Conservation (phyloP, 164 flowering plant genomes). For the Hamamelis virginiana region DNA sequence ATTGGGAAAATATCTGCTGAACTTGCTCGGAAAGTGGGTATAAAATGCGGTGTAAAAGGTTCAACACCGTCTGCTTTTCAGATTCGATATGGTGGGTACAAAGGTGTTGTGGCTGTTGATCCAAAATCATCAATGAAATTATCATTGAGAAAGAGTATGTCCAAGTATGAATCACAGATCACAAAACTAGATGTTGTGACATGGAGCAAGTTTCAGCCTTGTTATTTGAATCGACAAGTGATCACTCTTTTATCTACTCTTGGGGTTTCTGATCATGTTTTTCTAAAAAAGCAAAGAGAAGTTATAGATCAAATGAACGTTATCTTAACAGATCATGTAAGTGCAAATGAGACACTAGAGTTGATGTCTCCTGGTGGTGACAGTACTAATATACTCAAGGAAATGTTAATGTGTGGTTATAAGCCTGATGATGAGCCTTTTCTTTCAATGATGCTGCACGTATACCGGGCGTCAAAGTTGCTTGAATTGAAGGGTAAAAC, state of each 20-base stretch:
- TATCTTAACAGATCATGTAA: constrained; percentile 53
- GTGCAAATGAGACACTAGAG: constrained; percentile 64
- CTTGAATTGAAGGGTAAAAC: constrained; percentile 57
- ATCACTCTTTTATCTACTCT: constrained; percentile 85
- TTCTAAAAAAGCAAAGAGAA: constrained; percentile 67
- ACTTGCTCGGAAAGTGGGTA: constrained; percentile 68
- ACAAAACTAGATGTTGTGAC: constrained; percentile 68
- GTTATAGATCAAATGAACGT: constrained; percentile 57
- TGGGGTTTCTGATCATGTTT: constrained; percentile 64
- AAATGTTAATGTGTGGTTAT: constrained; percentile 80
- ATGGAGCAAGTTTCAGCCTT: constrained; percentile 79
- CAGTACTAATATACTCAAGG: constrained; percentile 60
- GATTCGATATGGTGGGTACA: constrained; percentile 85
- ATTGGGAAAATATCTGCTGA: constrained; percentile 85
- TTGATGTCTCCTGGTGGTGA: constrained; percentile 75
- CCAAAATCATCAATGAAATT: constrained; percentile 54
- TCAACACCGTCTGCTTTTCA: constrained; percentile 77
- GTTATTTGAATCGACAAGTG: constrained; percentile 80
- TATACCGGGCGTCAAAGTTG: constrained; percentile 66
- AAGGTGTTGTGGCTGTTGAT: constrained; percentile 93
- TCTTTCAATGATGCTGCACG: constrained; percentile 83
- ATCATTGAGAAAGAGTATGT: constrained; percentile 77
- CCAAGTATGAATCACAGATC: constrained; percentile 58
- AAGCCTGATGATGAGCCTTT: constrained; percentile 78
- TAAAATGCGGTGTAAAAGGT: constrained; percentile 51